Base-by-base conservation (phyloP, 23 red algal species). In the Chondrus crispus region DNA sequence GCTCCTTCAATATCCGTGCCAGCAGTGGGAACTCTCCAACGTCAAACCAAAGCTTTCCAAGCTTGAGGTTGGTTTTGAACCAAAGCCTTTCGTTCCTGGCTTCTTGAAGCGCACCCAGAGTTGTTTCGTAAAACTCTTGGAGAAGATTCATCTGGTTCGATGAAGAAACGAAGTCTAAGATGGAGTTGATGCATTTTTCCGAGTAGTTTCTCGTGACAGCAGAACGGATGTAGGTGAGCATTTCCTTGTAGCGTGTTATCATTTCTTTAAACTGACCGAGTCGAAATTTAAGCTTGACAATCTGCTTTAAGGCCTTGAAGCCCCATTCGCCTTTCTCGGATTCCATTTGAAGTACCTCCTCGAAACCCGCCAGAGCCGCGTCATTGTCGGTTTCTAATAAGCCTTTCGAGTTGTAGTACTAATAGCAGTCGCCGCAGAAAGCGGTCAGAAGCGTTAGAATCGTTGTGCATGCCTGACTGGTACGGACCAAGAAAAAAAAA, bases 31-130 rank as follows among this genome's bases (percentile, higher is more conserved):
- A 99, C 46, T 94, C 83, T 28, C 93, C 95, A 3, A 68, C 79
- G 20, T 99, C 97, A 81, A 95, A 95, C 83, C 68, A 96, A 33
- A 99, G 92, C 43, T 96, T 91, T 19, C 94, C 97, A 9, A 96
- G 82, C 37, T 95, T 95, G 37, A 99, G 85, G 44, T 94, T 91
- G 13, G 97, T 99, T 80, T 96, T 96, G 81, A 99, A 99, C 97
- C 97, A 96, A 12, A 99, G 75, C 18, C 97, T 81, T 58, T 99
- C 94, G 46, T 96, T 99, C 46, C 81, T 69, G 11, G 94, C 91
- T 28, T 94, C 87, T 33, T 88, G 85, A 37, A 99, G 84, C 32
- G 95, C 93, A 33, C 60, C 51, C 19, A 99, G 57, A 16, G 97
- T 96, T 22, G 68, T 84, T 70, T 96, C 91, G 47, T 96, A 96